Conservation (phyloP, 2,329 filamentous ascomycete genomes). For the Epichloe glyceriae region DNA sequence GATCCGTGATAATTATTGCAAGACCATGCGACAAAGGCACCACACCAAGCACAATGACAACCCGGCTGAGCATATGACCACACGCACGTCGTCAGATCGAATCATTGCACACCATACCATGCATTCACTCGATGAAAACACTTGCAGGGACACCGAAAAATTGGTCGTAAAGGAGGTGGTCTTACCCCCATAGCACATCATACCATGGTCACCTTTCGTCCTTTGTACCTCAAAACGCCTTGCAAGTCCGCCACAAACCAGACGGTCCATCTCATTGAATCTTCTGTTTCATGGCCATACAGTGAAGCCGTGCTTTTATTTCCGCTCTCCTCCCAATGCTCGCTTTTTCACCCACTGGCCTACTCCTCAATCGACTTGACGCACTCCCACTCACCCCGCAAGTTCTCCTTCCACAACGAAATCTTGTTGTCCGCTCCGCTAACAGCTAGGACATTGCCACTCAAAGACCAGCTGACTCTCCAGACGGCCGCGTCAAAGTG, state of each 20-base stretch:
- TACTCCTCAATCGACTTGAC: slow-evolving; percentile 94
- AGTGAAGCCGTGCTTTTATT: neutral
- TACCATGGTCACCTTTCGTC: slow-evolving; percentile 14
- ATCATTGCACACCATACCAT: too few relatives aligned
- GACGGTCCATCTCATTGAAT: too few relatives aligned
- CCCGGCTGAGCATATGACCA: too few relatives aligned
- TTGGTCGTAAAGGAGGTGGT: too few relatives aligned
- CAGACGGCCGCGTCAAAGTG: slow-evolving; percentile 83
- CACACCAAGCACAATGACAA: too few relatives aligned
- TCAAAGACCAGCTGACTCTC: slow-evolving; percentile 96
- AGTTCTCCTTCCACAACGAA: slow-evolving; percentile 94
- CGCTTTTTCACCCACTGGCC: slow-evolving; percentile 2
- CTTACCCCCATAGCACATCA: neutral
- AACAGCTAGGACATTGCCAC: slow-evolving; percentile 89
- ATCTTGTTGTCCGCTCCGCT: slow-evolving; percentile 94
- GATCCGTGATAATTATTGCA: too few relatives aligned
- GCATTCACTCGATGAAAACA: too few relatives aligned
- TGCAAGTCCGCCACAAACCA: slow-evolving; percentile 9
- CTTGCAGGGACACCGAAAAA: too few relatives aligned
- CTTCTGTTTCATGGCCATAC: too few relatives aligned
- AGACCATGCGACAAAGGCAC: too few relatives aligned
- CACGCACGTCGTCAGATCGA: too few relatives aligned
- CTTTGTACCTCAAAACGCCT: slow-evolving; percentile 24
- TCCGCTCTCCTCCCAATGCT: neutral
- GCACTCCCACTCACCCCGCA: slow-evolving; percentile 92